Evolutionary conservation across 192 early-diverging fungal species (phyloP), one percentile per base, ranked within the genome.

Genomic region (Pilobolus umbonatus): DNA sequence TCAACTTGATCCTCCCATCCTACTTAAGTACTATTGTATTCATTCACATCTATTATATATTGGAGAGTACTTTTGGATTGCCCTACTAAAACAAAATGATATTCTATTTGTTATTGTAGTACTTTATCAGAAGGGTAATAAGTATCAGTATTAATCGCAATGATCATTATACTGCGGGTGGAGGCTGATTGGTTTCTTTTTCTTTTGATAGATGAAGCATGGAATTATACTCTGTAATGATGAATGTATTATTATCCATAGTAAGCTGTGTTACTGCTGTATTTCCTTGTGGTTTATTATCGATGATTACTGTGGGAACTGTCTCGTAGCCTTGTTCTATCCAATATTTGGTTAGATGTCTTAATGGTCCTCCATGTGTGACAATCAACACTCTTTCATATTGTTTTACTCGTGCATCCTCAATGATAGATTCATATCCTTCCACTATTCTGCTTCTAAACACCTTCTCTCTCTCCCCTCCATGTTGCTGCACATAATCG

Each of bases 341-440:
- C 64, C 64, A 65, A 46, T 48, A 65, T 1, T 15, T 9, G 0
- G 35, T 26, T 0, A 65, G 36, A 3, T 29, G 28, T 34, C 31
- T 34, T 11, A 69, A 45, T 12, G 45, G 43, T 14, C 67, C 67
- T 40, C 67, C 67, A 11, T 69, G 67, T 2, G 61, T 64, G 2
- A 69, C 61, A 2, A 69, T 45, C 12, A 69, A 28, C 14, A 69
- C 48, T 22, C 58, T 34, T 10, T 36, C 9, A 21, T 64, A 36
- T 5, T 43, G 42, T 1, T 49, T 50, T 38, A 36, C 24, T 22
- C 24, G n/a, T 25, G 67, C 49, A 22, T 57, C 49, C n/a, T 46
- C 25, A 1, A 59, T 26, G 14, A 69, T 34, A 11, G 45, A 44
- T 3, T 55, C 5, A 50, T 32, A 69, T 10, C 47, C 55, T 14